Evolutionary conservation across 208 protist species (phyloP), one percentile per base, ranked within the genome.

Genomic region (Crithidia thermophila): DNA sequence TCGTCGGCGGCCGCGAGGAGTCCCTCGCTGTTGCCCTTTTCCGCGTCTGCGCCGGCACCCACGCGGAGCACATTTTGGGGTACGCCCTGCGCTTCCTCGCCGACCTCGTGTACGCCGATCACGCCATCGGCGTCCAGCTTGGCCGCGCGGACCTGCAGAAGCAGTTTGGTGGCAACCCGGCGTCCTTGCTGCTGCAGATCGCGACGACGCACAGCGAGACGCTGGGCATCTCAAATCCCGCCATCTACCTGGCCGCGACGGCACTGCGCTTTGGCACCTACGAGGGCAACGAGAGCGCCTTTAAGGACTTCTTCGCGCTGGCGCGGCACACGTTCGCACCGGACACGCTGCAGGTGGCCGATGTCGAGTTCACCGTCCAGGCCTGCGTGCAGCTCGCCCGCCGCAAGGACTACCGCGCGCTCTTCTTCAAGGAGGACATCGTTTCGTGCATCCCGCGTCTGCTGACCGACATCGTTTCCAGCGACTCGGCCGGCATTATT

Each of bases 11-110:
- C 21, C 86, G 84, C 27, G 70, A 93, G 52, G 61, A 81, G 37
- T 25, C 51, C 4, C 70, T 96, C 25, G 82, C 84, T 7, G 65
- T 86, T 2, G 72, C 85, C 14, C 70, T 96, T 4, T 88, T 91
- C 60, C 75, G 76, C 18, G 68, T 89, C 6, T 77, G 73, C 46
- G 43, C 57, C n/a, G 62, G 52, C 27, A 72, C 84, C 0, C 81
- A 89, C 39, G 68, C 86, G 0, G 23, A 79, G 34, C 49, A 77
- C 47, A 70, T 88, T 23, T 67, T 93, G 37, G 87, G 88, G 43
- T 93, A 85, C 65, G 34, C 82, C 23, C 70, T 96, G 43, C 88
- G 87, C 63, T 90, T 96, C 67, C 75, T 96, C 27, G 84, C 88
- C 0, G 88, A 96, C 60, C 67, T 96, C 18, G 80, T 88, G 10